Conservation (phyloP, 2,329 filamentous ascomycete genomes). For the Hawksworthiomyces lignivorus region DNA sequence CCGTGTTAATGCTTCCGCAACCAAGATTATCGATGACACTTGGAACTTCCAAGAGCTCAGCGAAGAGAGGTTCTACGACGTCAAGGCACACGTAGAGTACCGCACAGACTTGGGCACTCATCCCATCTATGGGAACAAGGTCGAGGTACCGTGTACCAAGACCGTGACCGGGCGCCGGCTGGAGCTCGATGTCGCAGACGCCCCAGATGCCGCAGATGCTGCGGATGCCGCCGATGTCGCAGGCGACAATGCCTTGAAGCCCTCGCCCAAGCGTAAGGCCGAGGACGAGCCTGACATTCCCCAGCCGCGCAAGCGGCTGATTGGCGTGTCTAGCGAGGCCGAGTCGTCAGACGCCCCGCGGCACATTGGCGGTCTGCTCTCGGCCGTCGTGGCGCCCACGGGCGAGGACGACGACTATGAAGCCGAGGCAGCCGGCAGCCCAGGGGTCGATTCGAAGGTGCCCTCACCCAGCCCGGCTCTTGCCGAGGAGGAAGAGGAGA, state of each 20-base stretch:
- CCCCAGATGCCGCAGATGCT: neutral
- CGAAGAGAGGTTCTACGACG: constrained; percentile 13
- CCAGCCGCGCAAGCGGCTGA: constrained; percentile 39
- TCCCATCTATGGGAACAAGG: constrained; percentile 18
- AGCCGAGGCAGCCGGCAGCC: constrained; percentile 4
- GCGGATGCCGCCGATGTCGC: neutral
- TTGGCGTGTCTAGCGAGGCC: constrained; percentile 23
- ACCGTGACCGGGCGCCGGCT: constrained; percentile 13
- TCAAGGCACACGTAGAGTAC: constrained; percentile 17
- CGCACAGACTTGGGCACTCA: constrained; percentile 15
- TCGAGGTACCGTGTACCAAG: constrained; percentile 26
- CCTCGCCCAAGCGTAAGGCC: constrained; percentile 40
- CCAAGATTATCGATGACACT: constrained; percentile 14
- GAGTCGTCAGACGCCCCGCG: constrained; percentile 25
- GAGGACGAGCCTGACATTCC: constrained; percentile 42
- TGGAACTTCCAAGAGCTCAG: constrained; percentile 15
- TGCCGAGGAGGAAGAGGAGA: constrained; percentile 11
- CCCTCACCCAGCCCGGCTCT: constrained; percentile 12
- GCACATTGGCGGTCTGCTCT: constrained; percentile 33
- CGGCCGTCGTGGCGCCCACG: constrained; percentile 20
- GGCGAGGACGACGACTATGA: constrained; percentile 20
- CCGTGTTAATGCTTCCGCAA: constrained; percentile 15
- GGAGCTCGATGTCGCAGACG: neutral
- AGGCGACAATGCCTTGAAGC: constrained; percentile 1
- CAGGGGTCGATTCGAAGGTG: constrained; percentile 10